phyloP scores from a whole-genome alignment of 331 rosid species.

The Saraca asoca region DNA sequence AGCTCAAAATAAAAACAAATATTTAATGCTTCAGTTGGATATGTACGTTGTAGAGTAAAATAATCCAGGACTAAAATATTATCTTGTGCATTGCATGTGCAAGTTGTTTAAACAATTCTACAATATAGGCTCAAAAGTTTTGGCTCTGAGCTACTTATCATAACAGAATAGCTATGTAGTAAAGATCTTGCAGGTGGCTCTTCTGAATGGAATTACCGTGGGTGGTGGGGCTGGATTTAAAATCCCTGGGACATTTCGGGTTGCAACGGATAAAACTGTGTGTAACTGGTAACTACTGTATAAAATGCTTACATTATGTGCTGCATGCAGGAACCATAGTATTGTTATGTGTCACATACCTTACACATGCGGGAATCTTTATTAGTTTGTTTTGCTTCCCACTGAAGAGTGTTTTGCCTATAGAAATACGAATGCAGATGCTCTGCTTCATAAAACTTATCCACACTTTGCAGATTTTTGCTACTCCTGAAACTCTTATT shows the following conservation, averaged over 20 bases:
- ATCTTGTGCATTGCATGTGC: conserved; percentile 17
- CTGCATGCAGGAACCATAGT: not conserved
- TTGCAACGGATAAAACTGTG: conserved; percentile 90
- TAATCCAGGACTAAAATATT: not conserved
- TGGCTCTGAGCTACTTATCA: not conserved
- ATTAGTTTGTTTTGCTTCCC: conserved; percentile 27
- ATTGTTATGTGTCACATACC: not conserved
- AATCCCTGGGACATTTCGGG: conserved; percentile 80
- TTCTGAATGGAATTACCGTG: conserved; percentile 89
- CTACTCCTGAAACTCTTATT: conserved; percentile 86
- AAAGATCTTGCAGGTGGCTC: conserved; percentile 66
- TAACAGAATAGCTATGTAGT: conserved; percentile 9
- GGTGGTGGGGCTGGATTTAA: conserved; percentile 97
- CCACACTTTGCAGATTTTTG: conserved; percentile 62
- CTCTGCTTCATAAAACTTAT: conserved; percentile 25
- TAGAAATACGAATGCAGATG: conserved; percentile 14
- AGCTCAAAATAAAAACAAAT: no score
- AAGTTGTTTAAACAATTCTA: not conserved
- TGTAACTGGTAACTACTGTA: no score
- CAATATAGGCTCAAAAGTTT: conserved; percentile 25
- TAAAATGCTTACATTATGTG: no score
- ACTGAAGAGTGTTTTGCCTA: not conserved
- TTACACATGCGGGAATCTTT: conserved; percentile 1
- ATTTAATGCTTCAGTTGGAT: no score
- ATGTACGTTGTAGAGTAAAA: conserved; percentile 13